phyloP scores from a whole-genome alignment of 352 stramenopile genomes.

The Pythium aquatile region DNA sequence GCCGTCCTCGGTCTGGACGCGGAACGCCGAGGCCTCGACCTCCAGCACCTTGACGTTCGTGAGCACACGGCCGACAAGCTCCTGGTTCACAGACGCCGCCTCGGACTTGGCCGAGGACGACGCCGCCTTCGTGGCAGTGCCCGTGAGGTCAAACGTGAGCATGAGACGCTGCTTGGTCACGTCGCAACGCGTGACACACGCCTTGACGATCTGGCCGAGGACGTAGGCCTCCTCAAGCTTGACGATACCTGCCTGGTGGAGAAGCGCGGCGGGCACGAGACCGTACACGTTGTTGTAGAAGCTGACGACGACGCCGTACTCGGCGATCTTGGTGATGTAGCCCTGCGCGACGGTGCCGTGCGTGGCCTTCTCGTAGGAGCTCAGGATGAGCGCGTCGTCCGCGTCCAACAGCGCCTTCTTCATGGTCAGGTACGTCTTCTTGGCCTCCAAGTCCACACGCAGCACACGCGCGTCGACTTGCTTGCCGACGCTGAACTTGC shows the following conservation, averaged over 20 bases:
- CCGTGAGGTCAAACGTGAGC: slow-evolving; percentile 75
- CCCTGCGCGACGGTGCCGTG: slow-evolving; percentile 78
- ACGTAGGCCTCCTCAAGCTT: slow-evolving; percentile 86
- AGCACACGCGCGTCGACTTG: slow-evolving; percentile 77
- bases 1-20: slow-evolving; percentile 72
- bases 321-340: slow-evolving; percentile 94
- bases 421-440: slow-evolving; percentile 92
- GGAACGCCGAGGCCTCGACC: slow-evolving; percentile 62
- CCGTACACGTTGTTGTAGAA: slow-evolving; percentile 97
- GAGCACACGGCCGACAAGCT: slow-evolving; percentile 55
- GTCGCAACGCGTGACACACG: slow-evolving; percentile 74
- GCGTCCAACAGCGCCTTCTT: slow-evolving; percentile 77
- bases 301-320: slow-evolving; percentile 92
- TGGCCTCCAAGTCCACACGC: slow-evolving; percentile 82
- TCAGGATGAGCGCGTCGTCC: slow-evolving; percentile 76
- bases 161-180: slow-evolving; percentile 79
- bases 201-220: slow-evolving; percentile 85
- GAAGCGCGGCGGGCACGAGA: slow-evolving; percentile 81
- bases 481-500: slow-evolving; percentile 82
- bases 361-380: slow-evolving; percentile 69
- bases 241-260: slow-evolving; percentile 80
- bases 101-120: not conserved
- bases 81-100: slow-evolving; percentile 22
- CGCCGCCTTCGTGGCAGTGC: slow-evolving; percentile 30
- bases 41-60: slow-evolving; percentile 67